Percentiles rank a stretch among this genome's conserved stretches.
Evolutionary conservation across 441 rosid species (phyloP).

Genomic region (Flueggea neowawraea): DNA sequence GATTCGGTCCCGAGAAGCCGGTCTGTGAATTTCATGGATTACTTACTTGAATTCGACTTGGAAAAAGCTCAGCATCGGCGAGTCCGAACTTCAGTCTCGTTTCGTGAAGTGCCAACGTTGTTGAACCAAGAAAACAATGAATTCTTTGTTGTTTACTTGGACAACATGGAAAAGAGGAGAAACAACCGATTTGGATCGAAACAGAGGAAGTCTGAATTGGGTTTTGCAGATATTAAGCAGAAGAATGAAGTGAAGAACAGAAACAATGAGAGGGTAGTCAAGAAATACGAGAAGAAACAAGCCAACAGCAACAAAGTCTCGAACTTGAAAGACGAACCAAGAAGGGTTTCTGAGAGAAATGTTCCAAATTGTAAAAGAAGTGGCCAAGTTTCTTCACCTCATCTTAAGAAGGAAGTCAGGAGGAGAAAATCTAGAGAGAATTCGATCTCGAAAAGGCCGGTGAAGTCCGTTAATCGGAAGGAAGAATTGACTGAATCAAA

Average conservation of each 20-base stretch:
- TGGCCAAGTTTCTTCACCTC: constrained; percentile 24
- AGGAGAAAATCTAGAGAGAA: constrained; percentile 12
- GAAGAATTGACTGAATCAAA: constrained; percentile 28
- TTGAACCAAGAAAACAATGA: constrained; percentile 36
- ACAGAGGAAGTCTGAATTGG: constrained; percentile 33
- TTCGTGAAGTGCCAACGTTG: constrained; percentile 55
- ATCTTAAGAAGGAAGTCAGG: constrained; percentile 8
- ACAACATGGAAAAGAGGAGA: constrained; percentile 28
- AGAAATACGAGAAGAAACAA: constrained; percentile 32
- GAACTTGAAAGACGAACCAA: constrained; percentile 52
- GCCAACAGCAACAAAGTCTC: constrained; percentile 28
- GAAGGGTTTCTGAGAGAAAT: constrained; percentile 24
- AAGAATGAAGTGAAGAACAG: constrained; percentile 16
- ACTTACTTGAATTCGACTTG: constrained; percentile 40
- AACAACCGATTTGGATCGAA: constrained; percentile 16
- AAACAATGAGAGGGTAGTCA: constrained; percentile 13
- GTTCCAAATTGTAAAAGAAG: constrained; percentile 28
- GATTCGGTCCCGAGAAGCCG: constrained; percentile 55
- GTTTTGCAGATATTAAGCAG: not conserved
- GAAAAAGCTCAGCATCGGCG: constrained; percentile 43
- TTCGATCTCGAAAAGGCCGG: constrained; percentile 17
- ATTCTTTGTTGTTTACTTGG: constrained; percentile 41
- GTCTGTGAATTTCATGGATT: constrained; percentile 93
- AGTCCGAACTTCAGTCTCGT: constrained; percentile 74
- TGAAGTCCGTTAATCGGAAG: constrained; percentile 26